Evolutionary conservation across 768 basidiomycete genomes (phyloP).

Genomic region (Hebeloma cylindrosporum): DNA sequence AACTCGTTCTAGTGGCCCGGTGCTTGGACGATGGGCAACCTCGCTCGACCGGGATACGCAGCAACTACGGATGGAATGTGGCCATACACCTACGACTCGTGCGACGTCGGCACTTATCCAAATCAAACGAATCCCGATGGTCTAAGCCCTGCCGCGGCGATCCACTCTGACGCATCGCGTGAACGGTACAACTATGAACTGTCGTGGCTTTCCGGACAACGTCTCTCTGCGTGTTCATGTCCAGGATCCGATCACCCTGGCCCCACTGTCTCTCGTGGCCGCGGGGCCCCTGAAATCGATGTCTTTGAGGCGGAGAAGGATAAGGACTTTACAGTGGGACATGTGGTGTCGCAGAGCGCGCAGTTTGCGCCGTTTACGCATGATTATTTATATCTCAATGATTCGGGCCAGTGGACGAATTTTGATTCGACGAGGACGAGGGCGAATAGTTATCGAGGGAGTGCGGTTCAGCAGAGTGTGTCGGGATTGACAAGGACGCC

Average conservation of each 20-base stretch:
- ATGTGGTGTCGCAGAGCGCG: slow-evolving; percentile 70
- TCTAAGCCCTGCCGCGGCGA: slow-evolving; percentile 61
- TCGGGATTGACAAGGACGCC: slow-evolving; percentile 48
- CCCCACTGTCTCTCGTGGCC: slow-evolving; percentile 51
- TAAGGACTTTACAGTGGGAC: slow-evolving; percentile 45
- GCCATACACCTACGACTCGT: slow-evolving; percentile 77
- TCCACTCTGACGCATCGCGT: slow-evolving; percentile 49
- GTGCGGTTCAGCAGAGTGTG: slow-evolving; percentile 59
- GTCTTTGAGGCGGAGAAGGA: slow-evolving; percentile 75
- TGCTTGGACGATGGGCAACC: slow-evolving; percentile 87
- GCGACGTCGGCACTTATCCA: slow-evolving; percentile 75
- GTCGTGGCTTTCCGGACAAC: slow-evolving; percentile 77
- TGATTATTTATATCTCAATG: slow-evolving; percentile 40
- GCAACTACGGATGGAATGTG: slow-evolving; percentile 81
- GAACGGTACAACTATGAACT: slow-evolving; percentile 56
- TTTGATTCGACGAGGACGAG: slow-evolving; percentile 32
- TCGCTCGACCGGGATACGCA: slow-evolving; percentile 78
- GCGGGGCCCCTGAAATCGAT: slow-evolving; percentile 83
- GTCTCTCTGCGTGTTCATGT: slow-evolving; percentile 78
- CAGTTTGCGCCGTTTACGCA: slow-evolving; percentile 64
- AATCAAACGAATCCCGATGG: slow-evolving; percentile 62
- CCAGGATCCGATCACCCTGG: slow-evolving; percentile 77
- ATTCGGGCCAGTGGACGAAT: slow-evolving; percentile 34
- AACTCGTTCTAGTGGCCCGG: slow-evolving; percentile 66
- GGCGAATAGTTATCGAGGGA: slow-evolving; percentile 47